Evolutionary conservation across 495 filamentous ascomycete genomes (phyloP), one percentile per base, ranked within the genome.

Genomic region (Podospora anserina): DNA sequence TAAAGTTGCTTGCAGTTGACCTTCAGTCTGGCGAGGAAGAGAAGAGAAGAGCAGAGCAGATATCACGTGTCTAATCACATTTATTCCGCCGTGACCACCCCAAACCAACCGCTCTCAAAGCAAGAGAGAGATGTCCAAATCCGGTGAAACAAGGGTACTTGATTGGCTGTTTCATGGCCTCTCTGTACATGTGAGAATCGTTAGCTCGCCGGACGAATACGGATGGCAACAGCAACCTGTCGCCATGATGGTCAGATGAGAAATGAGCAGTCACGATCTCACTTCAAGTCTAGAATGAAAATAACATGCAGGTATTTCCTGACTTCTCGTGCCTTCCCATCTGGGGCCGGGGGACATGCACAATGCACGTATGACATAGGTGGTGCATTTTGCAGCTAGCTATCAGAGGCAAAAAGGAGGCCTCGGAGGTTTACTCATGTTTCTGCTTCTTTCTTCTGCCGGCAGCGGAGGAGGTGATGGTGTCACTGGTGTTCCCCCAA

Each of bases 111-210:
- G 39, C 39, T 11, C 9, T 3, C 7, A 49, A 49, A 49, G 39
- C 39, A 11, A 49, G 39, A 49, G 39, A 49, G 39, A 49, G 39
- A 49, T 49, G 39, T 58, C 55, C 55, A 58, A 58, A 58, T 58
- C 55, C 55, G 55, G 55, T 58, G 19, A 58, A 58, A 26, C n/a
- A 58, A 58, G 55, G 55, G 55, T 20, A 5, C 18, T 20, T 58
- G 55, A 58, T 58, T 58, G 55, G 55, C n/a, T 58, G n/a, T 3
- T 20, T 26, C 23, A 58, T 58, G 18, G 2, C 13, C 3, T 49
- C 9, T 49, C 9, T 49, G 5, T 49, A 16, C 15, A 16, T 49
- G 39, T 49, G 39, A 49, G 9, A 13, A 49, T 49, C 39, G 39
- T 16, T 49, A 49, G 39, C 39, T 49, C 39, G 39, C 39, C 13